These are phyloP conservation scores for Aquilaria malaccensis DNA, from an alignment of 345 rosid species.

Conservation along the genomic window DNA sequence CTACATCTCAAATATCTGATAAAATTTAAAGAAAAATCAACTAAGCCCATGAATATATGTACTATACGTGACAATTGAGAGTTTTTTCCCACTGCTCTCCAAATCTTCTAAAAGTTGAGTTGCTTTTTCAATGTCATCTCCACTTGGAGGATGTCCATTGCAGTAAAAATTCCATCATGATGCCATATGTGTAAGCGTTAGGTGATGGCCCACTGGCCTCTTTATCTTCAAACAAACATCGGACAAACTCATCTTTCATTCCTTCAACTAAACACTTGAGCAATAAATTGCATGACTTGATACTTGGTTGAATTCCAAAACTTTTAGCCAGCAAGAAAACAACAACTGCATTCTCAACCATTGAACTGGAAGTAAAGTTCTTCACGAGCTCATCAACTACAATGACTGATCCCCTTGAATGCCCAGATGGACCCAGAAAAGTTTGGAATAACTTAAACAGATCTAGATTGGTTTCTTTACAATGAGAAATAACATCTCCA, in stretches of 20 bases:
- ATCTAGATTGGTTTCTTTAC: constrained; percentile 21
- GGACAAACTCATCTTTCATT: constrained; percentile 16
- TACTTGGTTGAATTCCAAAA: constrained; percentile 25
- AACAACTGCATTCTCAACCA: constrained; percentile 35
- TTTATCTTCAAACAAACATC: constrained; percentile 27
- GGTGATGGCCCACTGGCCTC: constrained; percentile 42
- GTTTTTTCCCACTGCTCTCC: constrained; percentile 28
- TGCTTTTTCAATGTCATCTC: constrained; percentile 20
- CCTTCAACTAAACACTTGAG: constrained; percentile 45
- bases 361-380: constrained; percentile 40
- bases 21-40: constrained; percentile 25
- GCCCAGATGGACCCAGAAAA: constrained; percentile 25
- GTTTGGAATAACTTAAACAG: constrained; percentile 24
- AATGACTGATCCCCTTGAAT: constrained; percentile 13
- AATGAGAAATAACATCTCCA: constrained; percentile 27
- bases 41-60: constrained; percentile 36
- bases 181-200: constrained; percentile 41
- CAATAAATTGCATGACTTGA: constrained; percentile 45
- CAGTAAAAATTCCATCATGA: constrained; percentile 39
- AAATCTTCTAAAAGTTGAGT: constrained; percentile 32
- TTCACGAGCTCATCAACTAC: constrained; percentile 35
- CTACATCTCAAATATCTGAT: constrained; percentile 17
- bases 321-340: constrained; percentile 23
- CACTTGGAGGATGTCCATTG: constrained; percentile 20
- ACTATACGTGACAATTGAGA: constrained; percentile 33